Evolutionary conservation across 257 asterid genomes (phyloP).

Genomic region (Lavandula angustifolia): DNA sequence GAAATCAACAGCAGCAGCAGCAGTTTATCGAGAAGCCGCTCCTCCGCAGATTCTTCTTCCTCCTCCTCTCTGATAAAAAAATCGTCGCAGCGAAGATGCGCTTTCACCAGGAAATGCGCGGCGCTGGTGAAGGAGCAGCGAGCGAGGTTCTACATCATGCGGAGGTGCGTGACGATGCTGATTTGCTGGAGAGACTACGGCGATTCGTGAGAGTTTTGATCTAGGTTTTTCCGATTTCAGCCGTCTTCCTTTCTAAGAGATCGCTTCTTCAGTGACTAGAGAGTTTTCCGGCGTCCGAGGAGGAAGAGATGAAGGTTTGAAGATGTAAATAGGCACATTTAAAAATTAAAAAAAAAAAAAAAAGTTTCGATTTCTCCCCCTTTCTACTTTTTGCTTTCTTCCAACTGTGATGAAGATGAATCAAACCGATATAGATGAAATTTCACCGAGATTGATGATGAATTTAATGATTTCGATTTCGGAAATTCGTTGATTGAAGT

Average conservation of each 20-base stretch:
- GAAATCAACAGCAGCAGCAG: conserved; percentile 4
- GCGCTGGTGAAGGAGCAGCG: conserved; percentile 78
- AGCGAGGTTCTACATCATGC: conserved; percentile 82
- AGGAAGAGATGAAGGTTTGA: conserved; percentile 33
- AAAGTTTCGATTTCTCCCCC: neutral
- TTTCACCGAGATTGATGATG: conserved; percentile 20
- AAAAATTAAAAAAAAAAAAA: neutral
- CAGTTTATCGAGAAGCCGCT: conserved; percentile 38
- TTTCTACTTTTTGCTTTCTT: neutral
- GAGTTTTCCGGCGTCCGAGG: conserved; percentile 66
- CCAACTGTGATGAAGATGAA: neutral
- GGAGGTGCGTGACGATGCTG: conserved; percentile 91
- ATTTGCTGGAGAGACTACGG: conserved; percentile 82
- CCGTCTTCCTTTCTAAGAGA: conserved; percentile 62
- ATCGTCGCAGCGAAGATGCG: conserved; percentile 49
- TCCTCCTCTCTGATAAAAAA: conserved; percentile 32
- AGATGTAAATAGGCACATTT: conserved; percentile 24
- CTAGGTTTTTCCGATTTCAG: neutral
- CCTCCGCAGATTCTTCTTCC: conserved; percentile 29
- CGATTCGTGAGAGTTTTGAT: conserved; percentile 47
- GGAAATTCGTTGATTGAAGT: neutral
- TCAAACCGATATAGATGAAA: neutral
- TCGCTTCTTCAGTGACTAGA: conserved; percentile 34
- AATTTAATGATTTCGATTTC: conserved; percentile 13
- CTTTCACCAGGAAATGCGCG: conserved; percentile 77